Base-by-base conservation (phyloP, 2,329 filamentous ascomycete species). In the Akanthomyces dipterigenus region DNA sequence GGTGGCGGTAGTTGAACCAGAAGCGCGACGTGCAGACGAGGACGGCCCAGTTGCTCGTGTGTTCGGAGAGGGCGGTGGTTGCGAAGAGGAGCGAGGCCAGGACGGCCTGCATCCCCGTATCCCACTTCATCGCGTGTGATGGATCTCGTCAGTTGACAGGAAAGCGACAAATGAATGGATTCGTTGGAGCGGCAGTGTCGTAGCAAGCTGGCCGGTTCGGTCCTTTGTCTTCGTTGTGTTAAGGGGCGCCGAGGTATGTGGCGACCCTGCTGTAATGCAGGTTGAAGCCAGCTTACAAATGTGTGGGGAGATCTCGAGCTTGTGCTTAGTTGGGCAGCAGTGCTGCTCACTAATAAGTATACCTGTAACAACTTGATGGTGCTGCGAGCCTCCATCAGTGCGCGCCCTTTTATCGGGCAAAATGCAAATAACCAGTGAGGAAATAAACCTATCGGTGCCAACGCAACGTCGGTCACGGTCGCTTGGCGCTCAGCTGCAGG, bases 1-100 rank as follows among this genome's bases (percentile, higher is more conserved):
- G 88, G 75, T 99, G 95, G 62, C 95, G 90, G 77, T 99, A 99
- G 79, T 99, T 99, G 86, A 99, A 99, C 95, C 95, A 99, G 82
- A 99, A 99, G 59, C 95, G 90, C 58, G 95, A 99, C 6, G 95
- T 99, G 66, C 90, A 95, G 63, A 99, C 95, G n/a, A 99, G 87
- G 64, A 99, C 95, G 11, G 95, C 95, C 95, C 95, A 99, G 77
- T 99, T 99, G 72, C 91, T 97, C 18, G 95, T 99, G 77, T 99
- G 95, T 69, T 93, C 88, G 66, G 86, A 84, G 31, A 80, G 77
- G 63, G 79, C 76, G 26, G 69, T 68, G 9, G 80, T 73, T 60
- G 76, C 72, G 51, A 86, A 71, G 61, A 84, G 68, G 62, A 78
- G 68, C 45, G 79, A 74, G 50, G 75, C 78, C 69, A 82, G 70